A percentile compares a stretch with the other conserved stretches of the same genome.
Evolutionary conservation across 768 basidiomycete genomes (phyloP).

Genomic region (Gelatoporia subvermispora): DNA sequence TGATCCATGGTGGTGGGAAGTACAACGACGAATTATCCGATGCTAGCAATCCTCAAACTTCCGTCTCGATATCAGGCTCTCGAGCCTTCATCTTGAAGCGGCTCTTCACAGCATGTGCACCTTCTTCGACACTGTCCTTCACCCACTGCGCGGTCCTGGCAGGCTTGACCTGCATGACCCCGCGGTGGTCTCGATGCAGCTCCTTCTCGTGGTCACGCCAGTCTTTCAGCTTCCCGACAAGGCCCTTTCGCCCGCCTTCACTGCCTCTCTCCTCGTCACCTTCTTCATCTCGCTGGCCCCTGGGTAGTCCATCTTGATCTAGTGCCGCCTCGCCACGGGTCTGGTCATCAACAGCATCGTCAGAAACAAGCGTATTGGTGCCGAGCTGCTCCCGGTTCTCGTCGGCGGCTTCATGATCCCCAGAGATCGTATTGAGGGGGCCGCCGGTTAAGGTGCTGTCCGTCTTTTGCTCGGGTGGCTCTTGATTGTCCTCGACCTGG

Average conservation of each 20-base stretch:
- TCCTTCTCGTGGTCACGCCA: conserved; percentile 39
- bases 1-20: too few species aligned
- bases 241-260: conserved; percentile 20
- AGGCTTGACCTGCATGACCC: conserved; percentile 58
- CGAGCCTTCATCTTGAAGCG: conserved; percentile 33
- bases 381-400: conserved; percentile 3
- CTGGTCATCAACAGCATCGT: conserved; percentile 10
- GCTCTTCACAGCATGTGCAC: conserved; percentile 33
- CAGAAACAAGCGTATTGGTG: conserved; percentile 14
- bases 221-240: conserved; percentile 32
- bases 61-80: conserved; percentile 27
- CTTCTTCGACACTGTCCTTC: conserved; percentile 45
- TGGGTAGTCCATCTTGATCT: neutral
- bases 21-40: too few species aligned
- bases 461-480: neutral
- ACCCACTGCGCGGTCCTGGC: conserved; percentile 53
- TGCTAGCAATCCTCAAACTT: too few species aligned
- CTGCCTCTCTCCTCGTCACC: conserved; percentile 26
- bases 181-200: conserved; percentile 50
- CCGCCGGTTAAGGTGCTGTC: conserved; percentile 12
- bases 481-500: conserved; percentile 4
- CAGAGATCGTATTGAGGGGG: conserved; percentile 10
- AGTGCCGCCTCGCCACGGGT: neutral
- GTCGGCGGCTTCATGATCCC: conserved; percentile 6
- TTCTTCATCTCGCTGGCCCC: conserved; percentile 15